Conservation (phyloP, 2,329 filamentous ascomycete species). For the Pseudovirgaria hyperparasitica region DNA sequence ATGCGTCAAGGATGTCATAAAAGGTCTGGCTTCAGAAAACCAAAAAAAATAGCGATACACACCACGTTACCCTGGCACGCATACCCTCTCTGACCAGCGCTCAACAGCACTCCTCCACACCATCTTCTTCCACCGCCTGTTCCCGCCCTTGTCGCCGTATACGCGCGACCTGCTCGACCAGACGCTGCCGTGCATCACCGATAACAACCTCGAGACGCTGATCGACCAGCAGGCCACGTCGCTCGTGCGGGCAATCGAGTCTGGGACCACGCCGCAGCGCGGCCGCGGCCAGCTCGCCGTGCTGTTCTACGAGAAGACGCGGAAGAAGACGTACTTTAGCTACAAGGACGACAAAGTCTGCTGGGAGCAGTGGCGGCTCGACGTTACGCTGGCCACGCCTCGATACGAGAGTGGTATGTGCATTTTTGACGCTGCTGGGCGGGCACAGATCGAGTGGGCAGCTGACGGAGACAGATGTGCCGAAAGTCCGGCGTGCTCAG, state of each 20-base stretch:
- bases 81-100: conserved; percentile 6
- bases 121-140: conserved; percentile 98
- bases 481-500: conserved; percentile 83
- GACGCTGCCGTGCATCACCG: conserved; percentile 77
- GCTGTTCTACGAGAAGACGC: conserved; percentile 89
- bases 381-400: conserved; percentile 85
- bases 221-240: conserved; percentile 78
- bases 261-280: conserved; percentile 39
- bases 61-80: no score
- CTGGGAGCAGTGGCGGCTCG: conserved; percentile 93
- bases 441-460: neutral
- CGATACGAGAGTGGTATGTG: conserved; percentile 70
- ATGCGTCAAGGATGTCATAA: conserved; percentile 83
- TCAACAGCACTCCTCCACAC: conserved; percentile 74
- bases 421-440: neutral
- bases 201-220: conserved; percentile 82
- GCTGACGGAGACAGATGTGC: conserved; percentile 43
- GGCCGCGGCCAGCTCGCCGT: conserved; percentile 70
- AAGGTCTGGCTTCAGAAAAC: conserved; percentile 54
- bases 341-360: conserved; percentile 87
- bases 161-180: conserved; percentile 85
- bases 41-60: no score
- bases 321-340: conserved; percentile 64
- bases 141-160: conserved; percentile 69
- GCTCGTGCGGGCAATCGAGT: conserved; percentile 64